A percentile compares a stretch with the other conserved stretches of the same genome.
These are phyloP conservation scores for Aspergillus cejpii DNA, from an alignment of 2,329 filamentous ascomycete species.

Conservation along the genomic window DNA sequence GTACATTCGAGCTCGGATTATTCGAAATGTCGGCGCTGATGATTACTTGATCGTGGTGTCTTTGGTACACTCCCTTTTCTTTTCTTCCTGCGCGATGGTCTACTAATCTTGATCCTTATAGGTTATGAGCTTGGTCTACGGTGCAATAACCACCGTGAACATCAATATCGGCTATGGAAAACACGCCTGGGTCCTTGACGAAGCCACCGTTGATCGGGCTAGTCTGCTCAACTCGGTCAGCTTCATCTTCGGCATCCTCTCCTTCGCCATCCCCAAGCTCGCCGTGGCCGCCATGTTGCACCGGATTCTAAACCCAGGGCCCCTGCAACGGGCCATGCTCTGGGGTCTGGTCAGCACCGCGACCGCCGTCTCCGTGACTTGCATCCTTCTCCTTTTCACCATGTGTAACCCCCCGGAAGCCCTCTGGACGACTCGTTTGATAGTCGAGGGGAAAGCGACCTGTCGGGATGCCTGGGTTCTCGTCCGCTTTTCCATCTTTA, in stretches of 20 bases:
- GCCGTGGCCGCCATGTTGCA: conserved; percentile 25
- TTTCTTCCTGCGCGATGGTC: too few species aligned
- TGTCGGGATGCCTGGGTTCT: conserved; percentile 35
- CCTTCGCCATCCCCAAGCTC: conserved; percentile 26
- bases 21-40: conserved; percentile 33
- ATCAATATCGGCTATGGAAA: conserved; percentile 38
- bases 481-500: conserved; percentile 38
- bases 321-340: conserved; percentile 13
- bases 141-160: conserved; percentile 29
- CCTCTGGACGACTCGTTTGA: conserved; percentile 34
- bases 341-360: conserved; percentile 29
- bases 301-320: conserved; percentile 24
- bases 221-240: conserved; percentile 22
- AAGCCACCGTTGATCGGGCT: conserved; percentile 24
- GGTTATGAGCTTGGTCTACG: conserved; percentile 11
- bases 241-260: conserved; percentile 27
- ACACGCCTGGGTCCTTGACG: conserved; percentile 31
- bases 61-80: conserved; percentile 21
- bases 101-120: conserved; percentile 1
- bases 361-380: conserved; percentile 28
- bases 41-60: conserved; percentile 35
- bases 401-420: conserved; percentile 39
- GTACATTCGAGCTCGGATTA: conserved; percentile 27
- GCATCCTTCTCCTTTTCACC: conserved; percentile 39
- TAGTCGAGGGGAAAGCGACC: conserved; percentile 25